phyloP scores from a whole-genome alignment of 495 filamentous ascomycete species.

The Thermothielavioides terrestris region DNA sequence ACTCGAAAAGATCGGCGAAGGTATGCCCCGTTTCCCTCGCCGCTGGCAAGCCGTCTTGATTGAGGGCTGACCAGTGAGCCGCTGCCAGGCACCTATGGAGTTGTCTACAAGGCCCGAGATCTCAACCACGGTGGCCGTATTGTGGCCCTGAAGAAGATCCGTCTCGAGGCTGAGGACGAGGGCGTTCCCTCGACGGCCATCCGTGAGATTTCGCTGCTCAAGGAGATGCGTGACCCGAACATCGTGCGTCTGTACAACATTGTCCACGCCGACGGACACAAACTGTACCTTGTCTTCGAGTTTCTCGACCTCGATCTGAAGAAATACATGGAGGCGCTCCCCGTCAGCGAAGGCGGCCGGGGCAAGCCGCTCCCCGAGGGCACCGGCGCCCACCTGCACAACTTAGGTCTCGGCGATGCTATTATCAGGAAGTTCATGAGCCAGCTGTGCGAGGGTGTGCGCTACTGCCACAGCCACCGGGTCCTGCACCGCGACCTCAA shows the following conservation, averaged over 20 bases:
- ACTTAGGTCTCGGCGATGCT: constrained; percentile 70
- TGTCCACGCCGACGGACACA: constrained; percentile 92
- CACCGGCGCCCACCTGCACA: constrained; percentile 51
- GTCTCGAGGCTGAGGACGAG: constrained; percentile 94
- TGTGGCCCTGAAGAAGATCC: constrained; percentile 96
- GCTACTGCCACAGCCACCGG: constrained; percentile 93
- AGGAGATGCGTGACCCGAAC: constrained; percentile 94
- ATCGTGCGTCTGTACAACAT: constrained; percentile 91
- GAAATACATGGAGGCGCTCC: constrained; percentile 98
- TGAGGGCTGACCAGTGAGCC: not conserved
- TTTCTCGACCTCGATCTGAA: constrained; percentile 92
- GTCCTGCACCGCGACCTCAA: constrained; percentile 95
- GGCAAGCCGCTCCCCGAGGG: constrained; percentile 84
- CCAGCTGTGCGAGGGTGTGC: constrained; percentile 81
- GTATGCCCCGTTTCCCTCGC: too few species aligned
- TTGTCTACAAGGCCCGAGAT: constrained; percentile 87
- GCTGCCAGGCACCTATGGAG: constrained; percentile 72
- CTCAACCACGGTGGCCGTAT: constrained; percentile 68
- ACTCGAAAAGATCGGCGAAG: constrained; percentile 99
- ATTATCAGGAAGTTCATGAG: constrained; percentile 99
- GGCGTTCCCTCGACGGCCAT: constrained; percentile 95
- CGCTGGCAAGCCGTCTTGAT: too few species aligned
- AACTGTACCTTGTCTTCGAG: constrained; percentile 91
- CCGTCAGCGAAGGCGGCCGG: constrained; percentile 78
- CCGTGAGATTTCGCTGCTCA: constrained; percentile 90